Evolutionary conservation across 23 red algal species (phyloP), one percentile per base, ranked within the genome.

Genomic region (Cyanidioschyzon merolae): DNA sequence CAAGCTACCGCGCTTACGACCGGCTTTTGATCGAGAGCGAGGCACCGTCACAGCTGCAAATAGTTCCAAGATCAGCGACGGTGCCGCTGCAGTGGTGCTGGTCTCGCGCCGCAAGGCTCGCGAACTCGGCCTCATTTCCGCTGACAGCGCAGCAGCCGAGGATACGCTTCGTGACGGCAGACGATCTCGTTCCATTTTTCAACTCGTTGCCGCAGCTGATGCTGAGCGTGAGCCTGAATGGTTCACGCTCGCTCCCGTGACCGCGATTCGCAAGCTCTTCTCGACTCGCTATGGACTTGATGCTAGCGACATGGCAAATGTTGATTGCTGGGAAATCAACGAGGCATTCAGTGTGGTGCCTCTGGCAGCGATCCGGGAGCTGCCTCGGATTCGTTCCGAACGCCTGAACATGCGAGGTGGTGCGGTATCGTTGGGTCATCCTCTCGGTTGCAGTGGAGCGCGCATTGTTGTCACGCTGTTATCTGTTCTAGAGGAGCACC

Each of bases 1-100:
- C 1, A 74, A 82, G 45, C 1, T 41, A 39, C 39, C 38, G 39
- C 38, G 38, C 1, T 39, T 50, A 39, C 37, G 38, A 71, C 63
- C 63, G 12, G 63, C 63, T 17, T 71, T 71, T 35, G 63, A 71
- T 35, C 21, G 32, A 35, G 63, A 71, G 24, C 82, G 38, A 37
- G 94, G 94, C 25, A 91, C 94, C 36, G 85, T 98, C 17, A 98
- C 94, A n/a, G 89, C 88, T 3, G 94, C 84, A 31, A 98, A 98
- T 54, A 77, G 87, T 26, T 91, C 88, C 1, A 78, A 79, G 26
- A 77, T 98, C 38, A 92, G 87, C 63, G 94, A 98, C 68, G 94
- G 94, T 37, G 94, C 88, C 12, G 94, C 94, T 50, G 94, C 94
- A 0, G 30, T 98, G 40, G 87, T 98, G 30, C 76, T 98, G 2